Evolutionary conservation across 73 alveolate genomes (phyloP).

Genomic region (Tetrahymena borealis): DNA sequence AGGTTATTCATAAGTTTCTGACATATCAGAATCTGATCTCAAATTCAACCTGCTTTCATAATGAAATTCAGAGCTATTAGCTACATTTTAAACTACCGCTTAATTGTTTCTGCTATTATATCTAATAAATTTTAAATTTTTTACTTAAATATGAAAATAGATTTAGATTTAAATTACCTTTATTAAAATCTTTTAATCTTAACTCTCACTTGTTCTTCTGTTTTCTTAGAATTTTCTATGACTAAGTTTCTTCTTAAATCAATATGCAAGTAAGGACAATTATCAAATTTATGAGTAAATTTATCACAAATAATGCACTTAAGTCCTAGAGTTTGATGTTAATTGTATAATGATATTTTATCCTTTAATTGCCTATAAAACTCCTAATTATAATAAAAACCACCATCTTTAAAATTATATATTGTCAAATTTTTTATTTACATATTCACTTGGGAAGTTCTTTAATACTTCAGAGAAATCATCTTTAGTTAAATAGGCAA

Average conservation of each 20-base stretch:
- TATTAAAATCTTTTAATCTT: not conserved
- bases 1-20: not conserved
- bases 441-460: not conserved
- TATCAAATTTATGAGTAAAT: not conserved
- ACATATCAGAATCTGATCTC: not conserved
- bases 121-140: not conserved
- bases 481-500: not conserved
- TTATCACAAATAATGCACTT: not conserved
- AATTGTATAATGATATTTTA: not conserved
- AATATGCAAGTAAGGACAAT: not conserved
- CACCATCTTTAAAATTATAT: not conserved
- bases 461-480: not conserved
- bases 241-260: not conserved
- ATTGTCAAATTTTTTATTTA: not conserved
- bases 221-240: not conserved
- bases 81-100: not conserved
- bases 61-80: not conserved
- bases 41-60: not conserved
- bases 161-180: not conserved
- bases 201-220: not conserved
- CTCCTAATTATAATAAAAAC: not conserved
- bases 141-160: not conserved
- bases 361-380: not conserved
- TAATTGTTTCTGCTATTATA: not conserved
- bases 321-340: not conserved